Base-by-base conservation (phyloP, 2,329 filamentous ascomycete species). In the Aspergillus caelatus region DNA sequence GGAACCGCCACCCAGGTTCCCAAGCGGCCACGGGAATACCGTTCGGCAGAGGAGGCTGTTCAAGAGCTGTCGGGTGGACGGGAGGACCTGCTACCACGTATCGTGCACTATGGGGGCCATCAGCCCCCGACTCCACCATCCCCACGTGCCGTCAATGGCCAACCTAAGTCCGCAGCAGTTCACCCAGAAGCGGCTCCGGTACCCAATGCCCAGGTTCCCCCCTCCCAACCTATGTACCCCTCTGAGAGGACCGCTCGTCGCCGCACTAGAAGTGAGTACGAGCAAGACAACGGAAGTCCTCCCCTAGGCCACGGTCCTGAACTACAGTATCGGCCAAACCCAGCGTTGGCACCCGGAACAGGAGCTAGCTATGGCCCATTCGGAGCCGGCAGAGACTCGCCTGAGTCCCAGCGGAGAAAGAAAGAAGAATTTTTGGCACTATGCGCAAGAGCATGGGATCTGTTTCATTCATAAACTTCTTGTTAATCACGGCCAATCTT, bases 21-120 rank as follows among this genome's bases (percentile, higher is more conserved):
- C 1, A 79, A 77, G 58, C 88, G 94, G 64, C 84, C 89, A 12
- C 87, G 94, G 62, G 95, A 98, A 75, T 98, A 96, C 79, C 91
- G 93, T 72, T 97, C 94, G 4, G 95, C 95, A 14, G 95, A 99
- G 77, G 95, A 99, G 75, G 95, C 93, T 3, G 94, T 98, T 64
- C 91, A 92, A 62, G 92, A 95, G 67, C 80, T 99, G 66, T 90
- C 94, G 6, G 94, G 93, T 57, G 95, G 95, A n/a, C 88, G 95
- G 62, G 91, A 96, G 62, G 95, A 99, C 63, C 84, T 98, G 16
- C 84, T 97, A 57, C 95, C 95, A 26, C 95, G 94, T 78, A 88
- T 98, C 62, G 92, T 99, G 16, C 95, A 98, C 79, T 99, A 99
- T 77, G 93, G 91, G 45, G 93, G 93, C 54, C 93, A 96, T 74